Percentiles rank a stretch among this genome's conserved stretches.
Conservation (phyloP, 768 basidiomycete species). For the Agrocybe chaxingu region DNA sequence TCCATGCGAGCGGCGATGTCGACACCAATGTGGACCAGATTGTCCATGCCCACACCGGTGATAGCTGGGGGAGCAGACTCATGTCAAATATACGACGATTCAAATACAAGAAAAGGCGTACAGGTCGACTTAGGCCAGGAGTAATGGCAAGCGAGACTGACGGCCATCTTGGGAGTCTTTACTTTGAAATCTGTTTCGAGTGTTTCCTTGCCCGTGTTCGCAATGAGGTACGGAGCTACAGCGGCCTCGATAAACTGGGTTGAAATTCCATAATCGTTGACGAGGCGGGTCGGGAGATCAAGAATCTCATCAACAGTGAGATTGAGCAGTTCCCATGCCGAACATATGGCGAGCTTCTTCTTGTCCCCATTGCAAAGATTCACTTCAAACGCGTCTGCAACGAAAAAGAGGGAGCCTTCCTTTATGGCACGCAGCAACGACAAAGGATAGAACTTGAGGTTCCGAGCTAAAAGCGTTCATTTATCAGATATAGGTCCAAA, state of each 20-base stretch:
- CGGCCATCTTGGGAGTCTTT: too few relatives aligned
- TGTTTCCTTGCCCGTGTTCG: slow-evolving; percentile 32
- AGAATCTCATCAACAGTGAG: slow-evolving; percentile 28
- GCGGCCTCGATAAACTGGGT: slow-evolving; percentile 25
- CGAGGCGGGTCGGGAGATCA: slow-evolving; percentile 31
- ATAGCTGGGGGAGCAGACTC: slow-evolving; percentile 24
- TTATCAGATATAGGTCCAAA: neutral
- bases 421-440: slow-evolving; percentile 31
- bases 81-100: neutral
- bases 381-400: slow-evolving; percentile 29
- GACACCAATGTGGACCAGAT: slow-evolving; percentile 31
- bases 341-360: slow-evolving; percentile 25
- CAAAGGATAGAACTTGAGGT: slow-evolving; percentile 45
- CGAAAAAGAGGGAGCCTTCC: slow-evolving; percentile 24
- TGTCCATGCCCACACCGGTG: slow-evolving; percentile 38
- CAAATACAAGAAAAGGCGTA: slow-evolving; percentile 14
- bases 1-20: slow-evolving; percentile 35
- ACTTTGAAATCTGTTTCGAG: slow-evolving; percentile 20
- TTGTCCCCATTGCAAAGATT: slow-evolving; percentile 18
- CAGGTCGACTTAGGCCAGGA: slow-evolving; percentile 48
- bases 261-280: slow-evolving; percentile 30
- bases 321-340: slow-evolving; percentile 41
- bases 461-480: slow-evolving; percentile 29
- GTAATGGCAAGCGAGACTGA: slow-evolving; percentile 24
- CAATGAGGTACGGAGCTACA: slow-evolving; percentile 29